Evolutionary conservation across 139 green algal genomes (phyloP).

Genomic region (Micractinium conductrix): DNA sequence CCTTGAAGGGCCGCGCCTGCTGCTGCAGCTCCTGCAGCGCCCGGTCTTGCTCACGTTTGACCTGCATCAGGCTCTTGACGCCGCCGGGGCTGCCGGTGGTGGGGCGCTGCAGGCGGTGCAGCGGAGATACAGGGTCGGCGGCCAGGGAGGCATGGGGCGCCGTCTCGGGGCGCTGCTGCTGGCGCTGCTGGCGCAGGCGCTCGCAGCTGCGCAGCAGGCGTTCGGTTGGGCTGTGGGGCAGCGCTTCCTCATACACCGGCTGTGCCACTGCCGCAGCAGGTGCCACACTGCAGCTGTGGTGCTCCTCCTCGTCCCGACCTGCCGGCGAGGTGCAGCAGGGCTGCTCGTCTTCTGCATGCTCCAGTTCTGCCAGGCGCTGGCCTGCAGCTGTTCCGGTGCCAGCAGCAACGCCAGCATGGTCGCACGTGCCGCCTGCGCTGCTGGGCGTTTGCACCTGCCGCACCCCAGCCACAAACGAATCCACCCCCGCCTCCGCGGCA

Average conservation of each 20-base stretch:
- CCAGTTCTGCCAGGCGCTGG: background rate
- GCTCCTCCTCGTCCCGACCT: background rate
- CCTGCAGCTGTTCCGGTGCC: too few relatives aligned
- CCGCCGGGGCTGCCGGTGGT: background rate
- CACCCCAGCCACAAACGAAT: too few relatives aligned
- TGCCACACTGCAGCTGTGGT: too few relatives aligned
- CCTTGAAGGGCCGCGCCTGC: conserved; percentile 8
- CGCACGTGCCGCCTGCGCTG: too few relatives aligned
- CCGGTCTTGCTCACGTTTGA: conserved; percentile 15
- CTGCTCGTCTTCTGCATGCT: background rate
- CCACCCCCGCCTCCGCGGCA: too few relatives aligned
- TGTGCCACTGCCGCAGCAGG: background rate
- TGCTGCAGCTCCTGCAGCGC: background rate
- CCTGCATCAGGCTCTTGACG: conserved; percentile 25
- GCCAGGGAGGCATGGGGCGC: background rate
- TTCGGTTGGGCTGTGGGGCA: background rate
- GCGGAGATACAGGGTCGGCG: background rate
- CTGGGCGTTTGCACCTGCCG: too few relatives aligned
- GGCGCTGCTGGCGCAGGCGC: conserved; percentile 13
- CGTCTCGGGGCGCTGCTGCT: background rate
- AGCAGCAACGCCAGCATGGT: background rate
- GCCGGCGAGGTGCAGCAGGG: background rate
- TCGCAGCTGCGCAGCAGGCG: background rate
- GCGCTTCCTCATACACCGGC: background rate
- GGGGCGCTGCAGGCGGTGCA: background rate